Evolutionary conservation across 306 rosid genomes (phyloP).

Genomic region (Citrullus amarus): DNA sequence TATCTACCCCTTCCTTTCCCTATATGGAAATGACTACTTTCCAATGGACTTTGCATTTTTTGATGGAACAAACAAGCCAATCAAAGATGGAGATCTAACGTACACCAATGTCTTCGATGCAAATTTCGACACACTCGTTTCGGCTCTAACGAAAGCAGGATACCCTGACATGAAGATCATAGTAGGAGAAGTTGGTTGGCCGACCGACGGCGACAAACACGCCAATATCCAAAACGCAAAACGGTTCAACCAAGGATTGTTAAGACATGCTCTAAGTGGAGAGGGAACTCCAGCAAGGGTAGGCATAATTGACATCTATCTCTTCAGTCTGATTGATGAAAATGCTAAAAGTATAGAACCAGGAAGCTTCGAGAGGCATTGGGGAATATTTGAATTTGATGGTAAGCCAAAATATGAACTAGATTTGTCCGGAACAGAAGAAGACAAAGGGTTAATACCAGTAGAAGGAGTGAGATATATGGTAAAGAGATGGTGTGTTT

Average conservation of each 20-base stretch:
- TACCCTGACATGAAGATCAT: constrained; percentile 49
- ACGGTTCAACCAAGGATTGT: constrained; percentile 62
- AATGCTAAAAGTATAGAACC: constrained; percentile 59
- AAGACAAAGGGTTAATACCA: constrained; percentile 36
- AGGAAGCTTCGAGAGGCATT: constrained; percentile 80
- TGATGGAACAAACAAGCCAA: constrained; percentile 47
- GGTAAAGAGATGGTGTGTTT: constrained; percentile 55
- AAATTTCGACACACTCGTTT: constrained; percentile 57
- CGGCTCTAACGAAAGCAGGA: constrained; percentile 55
- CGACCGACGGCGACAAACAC: constrained; percentile 64
- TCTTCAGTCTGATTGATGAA: constrained; percentile 71
- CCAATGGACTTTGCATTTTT: constrained; percentile 85
- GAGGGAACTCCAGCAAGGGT: constrained; percentile 61
- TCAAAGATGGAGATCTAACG: constrained; percentile 41
- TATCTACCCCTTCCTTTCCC: constrained; percentile 79
- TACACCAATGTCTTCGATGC: constrained; percentile 89
- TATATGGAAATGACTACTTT: constrained; percentile 56
- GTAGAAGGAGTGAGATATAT: constrained; percentile 58
- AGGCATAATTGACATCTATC: constrained; percentile 39
- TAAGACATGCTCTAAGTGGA: constrained; percentile 45
- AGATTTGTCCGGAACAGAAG: constrained; percentile 34
- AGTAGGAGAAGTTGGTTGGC: constrained; percentile 91
- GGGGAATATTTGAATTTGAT: constrained; percentile 87
- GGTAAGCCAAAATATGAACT: constrained; percentile 83
- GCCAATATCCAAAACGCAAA: constrained; percentile 49